phyloP scores from a whole-genome alignment of 441 rosid genomes.

The Adansonia madagascariensis region DNA sequence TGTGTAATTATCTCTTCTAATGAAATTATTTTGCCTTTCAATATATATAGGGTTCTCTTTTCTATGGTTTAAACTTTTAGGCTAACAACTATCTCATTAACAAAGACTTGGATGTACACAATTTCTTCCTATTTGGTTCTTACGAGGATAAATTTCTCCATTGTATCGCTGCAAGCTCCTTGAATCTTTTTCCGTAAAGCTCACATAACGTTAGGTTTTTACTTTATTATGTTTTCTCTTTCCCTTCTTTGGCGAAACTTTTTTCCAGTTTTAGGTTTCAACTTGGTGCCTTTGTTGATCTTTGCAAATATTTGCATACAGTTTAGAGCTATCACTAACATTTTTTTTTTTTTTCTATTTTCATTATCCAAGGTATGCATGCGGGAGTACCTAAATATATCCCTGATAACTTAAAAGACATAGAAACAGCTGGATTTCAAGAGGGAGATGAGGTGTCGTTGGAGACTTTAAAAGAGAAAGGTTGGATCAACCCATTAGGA shows the following conservation, averaged over 20 bases:
- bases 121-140: background rate
- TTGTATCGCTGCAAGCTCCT: background rate
- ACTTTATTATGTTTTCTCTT: background rate
- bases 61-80: background rate
- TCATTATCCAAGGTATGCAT: conserved; percentile 64
- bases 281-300: background rate
- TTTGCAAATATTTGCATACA: background rate
- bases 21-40: too few species aligned
- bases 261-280: background rate
- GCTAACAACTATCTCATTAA: background rate
- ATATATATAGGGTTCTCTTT: background rate
- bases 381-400: conserved; percentile 80
- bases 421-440: conserved; percentile 72
- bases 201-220: background rate
- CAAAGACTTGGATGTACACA: background rate
- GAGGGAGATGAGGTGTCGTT: conserved; percentile 90
- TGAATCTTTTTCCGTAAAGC: background rate
- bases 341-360: conserved; percentile 4
- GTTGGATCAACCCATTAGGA: conserved; percentile 93
- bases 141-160: background rate
- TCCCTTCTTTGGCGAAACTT: background rate
- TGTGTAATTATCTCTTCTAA: too few species aligned
- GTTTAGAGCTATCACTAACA: background rate
- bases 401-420: conserved; percentile 76
- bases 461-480: conserved; percentile 72